Conservation (phyloP, 164 flowering plant genomes). For the Vitis vinifera region DNA sequence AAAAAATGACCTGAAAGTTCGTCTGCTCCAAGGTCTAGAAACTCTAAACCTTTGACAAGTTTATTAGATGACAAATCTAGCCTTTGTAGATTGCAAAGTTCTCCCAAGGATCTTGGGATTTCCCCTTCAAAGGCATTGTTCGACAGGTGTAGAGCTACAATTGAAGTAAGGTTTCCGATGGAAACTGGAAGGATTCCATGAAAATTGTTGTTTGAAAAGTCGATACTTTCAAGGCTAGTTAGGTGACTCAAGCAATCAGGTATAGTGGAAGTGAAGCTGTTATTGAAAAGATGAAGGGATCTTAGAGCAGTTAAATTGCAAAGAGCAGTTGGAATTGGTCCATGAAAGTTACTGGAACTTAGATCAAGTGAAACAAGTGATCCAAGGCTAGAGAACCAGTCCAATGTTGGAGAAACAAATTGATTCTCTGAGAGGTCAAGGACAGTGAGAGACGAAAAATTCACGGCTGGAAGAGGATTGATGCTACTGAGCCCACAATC, state of each 20-base stretch:
- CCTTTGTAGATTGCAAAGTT: neutral
- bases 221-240: neutral
- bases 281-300: neutral
- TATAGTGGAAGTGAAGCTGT: neutral
- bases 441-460: constrained; percentile 2
- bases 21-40: too few relatives aligned
- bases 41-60: too few relatives aligned
- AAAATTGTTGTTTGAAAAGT: too few relatives aligned
- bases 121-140: constrained; percentile 3
- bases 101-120: constrained; percentile 5
- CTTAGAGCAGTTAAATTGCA: constrained; percentile 8
- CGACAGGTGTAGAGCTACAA: neutral
- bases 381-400: neutral
- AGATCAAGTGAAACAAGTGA: constrained; percentile 1
- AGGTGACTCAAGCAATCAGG: constrained; percentile 9
- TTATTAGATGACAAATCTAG: too few relatives aligned
- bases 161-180: constrained; percentile 9
- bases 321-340: neutral
- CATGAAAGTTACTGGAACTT: neutral
- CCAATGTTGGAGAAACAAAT: neutral
- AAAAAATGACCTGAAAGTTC: too few relatives aligned
- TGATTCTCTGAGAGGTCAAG: constrained; percentile 3
- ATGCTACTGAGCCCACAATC: neutral
- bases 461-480: neutral
- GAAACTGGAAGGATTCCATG: too few relatives aligned